Evolutionary conservation across 306 rosid species (phyloP), one percentile per base, ranked within the genome.

Genomic region (Dryas octopetala): DNA sequence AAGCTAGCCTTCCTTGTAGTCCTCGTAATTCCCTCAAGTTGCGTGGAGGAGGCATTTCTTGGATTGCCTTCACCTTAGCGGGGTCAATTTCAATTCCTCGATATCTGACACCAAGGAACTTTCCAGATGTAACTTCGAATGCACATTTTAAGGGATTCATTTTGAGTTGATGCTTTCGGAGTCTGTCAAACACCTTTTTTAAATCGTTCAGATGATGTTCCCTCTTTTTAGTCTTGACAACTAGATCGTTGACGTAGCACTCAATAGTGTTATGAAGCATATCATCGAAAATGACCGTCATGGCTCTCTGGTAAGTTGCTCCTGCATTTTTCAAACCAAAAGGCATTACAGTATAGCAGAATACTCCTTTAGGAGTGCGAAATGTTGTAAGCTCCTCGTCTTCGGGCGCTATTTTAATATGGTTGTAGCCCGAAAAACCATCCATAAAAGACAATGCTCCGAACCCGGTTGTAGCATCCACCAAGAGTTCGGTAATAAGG

Each of bases 101-200:
- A 19, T 19, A 4, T 23, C 53, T 26, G 1, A 59, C 44, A 26
- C 44, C 64, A 3, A 59, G 64, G 6, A 59, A 26, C 6, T 59
- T 59, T 1, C 64, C 43, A 1, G n/a, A 59, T 23, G 43, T 59
- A 1, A 67, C 72, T 2, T 58, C 17, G 14, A 67, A 46, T 67
- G 72, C 72, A 9, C 38, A 47, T 48, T 67, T 67, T 3, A 67
- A 19, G 1, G 55, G 72, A 12, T 16, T 67, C 58, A 46, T 67
- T 13, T 46, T n/a, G 1, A 43, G 4, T 9, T 59, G 64, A 59
- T 59, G 16, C 26, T 59, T 59, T 15, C 44, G 64, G 15, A 59
- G 64, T 17, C 43, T 26, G 3, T 59, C 15, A 59, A 59, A 23
- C 23, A 23, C 0, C 23, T 0, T 23, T 23, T 23, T 23, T 23